Percentiles rank a stretch among this genome's conserved stretches.
phyloP scores from a whole-genome alignment of 2,329 filamentous ascomycete species.

The Sporothrix brunneoviolacea region DNA sequence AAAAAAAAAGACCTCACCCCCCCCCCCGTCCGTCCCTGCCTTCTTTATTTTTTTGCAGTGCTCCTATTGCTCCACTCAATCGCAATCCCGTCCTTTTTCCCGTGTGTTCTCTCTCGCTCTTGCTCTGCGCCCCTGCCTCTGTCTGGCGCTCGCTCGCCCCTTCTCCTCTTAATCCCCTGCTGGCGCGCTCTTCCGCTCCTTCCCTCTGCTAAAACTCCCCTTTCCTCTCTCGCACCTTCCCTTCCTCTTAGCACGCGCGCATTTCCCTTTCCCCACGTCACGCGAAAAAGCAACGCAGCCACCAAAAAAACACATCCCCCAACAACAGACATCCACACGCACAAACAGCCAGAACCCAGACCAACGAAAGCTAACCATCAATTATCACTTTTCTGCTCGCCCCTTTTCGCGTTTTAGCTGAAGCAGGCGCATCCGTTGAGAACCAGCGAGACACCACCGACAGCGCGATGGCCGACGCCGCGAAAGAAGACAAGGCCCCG shows the following conservation, averaged over 20 bases:
- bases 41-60: constrained; percentile 9
- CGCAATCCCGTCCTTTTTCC: constrained; percentile 11
- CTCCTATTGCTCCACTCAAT: constrained; percentile 11
- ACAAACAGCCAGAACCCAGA: neutral
- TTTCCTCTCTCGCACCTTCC: neutral
- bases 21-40: constrained; percentile 1
- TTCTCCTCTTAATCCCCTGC: neutral
- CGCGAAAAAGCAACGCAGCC: constrained; percentile 15
- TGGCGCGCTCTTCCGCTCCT: neutral
- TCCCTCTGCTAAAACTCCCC: neutral
- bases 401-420: neutral
- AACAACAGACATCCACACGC: too few species aligned
- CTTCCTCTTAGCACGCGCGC: constrained; percentile 14
- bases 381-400: neutral
- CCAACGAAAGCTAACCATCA: constrained; percentile 2
- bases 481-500: constrained; percentile 13
- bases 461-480: constrained; percentile 14
- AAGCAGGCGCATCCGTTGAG: neutral
- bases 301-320: neutral
- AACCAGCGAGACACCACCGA: constrained; percentile 3
- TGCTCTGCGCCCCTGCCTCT: neutral
- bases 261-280: constrained; percentile 18
- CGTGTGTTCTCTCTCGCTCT: constrained; percentile 1
- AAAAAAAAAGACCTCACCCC: neutral
- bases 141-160: neutral